Percentiles rank a stretch among this genome's conserved stretches.
Evolutionary conservation across 768 basidiomycete genomes (phyloP).

Genomic region (Rhodosporidiobolus sp.): DNA sequence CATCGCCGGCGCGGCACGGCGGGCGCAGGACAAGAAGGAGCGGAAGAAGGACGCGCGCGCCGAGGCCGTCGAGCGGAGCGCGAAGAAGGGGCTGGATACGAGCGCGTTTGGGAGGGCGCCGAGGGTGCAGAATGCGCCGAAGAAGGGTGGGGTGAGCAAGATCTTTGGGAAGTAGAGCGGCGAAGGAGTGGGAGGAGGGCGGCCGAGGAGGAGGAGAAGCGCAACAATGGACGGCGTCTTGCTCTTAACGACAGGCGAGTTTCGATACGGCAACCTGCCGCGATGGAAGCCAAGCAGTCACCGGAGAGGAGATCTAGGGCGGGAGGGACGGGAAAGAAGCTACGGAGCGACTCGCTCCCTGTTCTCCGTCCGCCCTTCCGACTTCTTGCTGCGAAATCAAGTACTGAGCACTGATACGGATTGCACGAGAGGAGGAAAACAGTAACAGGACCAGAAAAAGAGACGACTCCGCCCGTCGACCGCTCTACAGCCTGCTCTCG

Average conservation of each 20-base stretch:
- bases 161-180: constrained; percentile 16
- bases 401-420: not conserved
- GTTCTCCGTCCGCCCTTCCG: too few relatives aligned
- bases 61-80: not conserved
- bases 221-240: too few relatives aligned
- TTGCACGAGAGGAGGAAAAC: not conserved
- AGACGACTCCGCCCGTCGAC: not conserved
- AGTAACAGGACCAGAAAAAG: not conserved
- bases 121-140: constrained; percentile 33
- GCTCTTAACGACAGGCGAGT: too few relatives aligned
- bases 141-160: constrained; percentile 9
- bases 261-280: too few relatives aligned
- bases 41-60: constrained; percentile 25
- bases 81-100: constrained; percentile 19
- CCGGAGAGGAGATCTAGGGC: too few relatives aligned
- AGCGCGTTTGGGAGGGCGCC: constrained; percentile 29
- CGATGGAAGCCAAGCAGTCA: too few relatives aligned
- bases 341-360: too few relatives aligned
- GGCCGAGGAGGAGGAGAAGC: too few relatives aligned
- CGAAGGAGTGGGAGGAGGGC: not conserved
- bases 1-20: constrained; percentile 4
- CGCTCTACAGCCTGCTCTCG: constrained; percentile 1
- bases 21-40: constrained; percentile 19
- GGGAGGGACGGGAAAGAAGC: too few relatives aligned
- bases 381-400: too few relatives aligned